Base-by-base conservation (phyloP, 768 basidiomycete genomes). In the Suillus weaverae region DNA sequence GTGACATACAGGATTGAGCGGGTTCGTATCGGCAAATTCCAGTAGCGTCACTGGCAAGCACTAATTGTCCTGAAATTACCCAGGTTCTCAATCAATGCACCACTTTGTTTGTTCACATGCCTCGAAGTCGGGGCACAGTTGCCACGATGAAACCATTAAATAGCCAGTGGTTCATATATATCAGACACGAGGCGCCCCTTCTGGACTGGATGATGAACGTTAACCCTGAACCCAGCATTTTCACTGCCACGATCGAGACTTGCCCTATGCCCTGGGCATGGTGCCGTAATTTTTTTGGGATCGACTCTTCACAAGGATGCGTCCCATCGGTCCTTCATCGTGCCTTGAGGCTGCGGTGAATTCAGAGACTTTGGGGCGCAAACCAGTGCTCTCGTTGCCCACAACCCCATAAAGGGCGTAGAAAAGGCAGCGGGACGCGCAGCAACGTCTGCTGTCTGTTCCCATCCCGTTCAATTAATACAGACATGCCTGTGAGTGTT, bases 231-330 rank as follows among this genome's bases (percentile, higher is more conserved):
- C 73, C 75, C 73, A 71, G 32, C 48, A 62, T 59, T 67, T 64
- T 68, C 63, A 64, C 62, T 35, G 61, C 65, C 61, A 59, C 61
- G 46, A 32, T 62, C 32, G 60, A 33, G 20, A 53, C 48, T 63
- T 67, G 65, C 75, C 76, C 76, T 75, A 30, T 68, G 66, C 75
- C 75, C 76, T 67, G 75, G 76, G 72, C 62, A 48, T 39, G 46
- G 66, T 57, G 55, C 54, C 46, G 38, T 59, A 59, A 30, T 3
- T 26, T 5, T 6, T 14, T n/a, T 30, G n/a, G 22, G 20, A 54
- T 33, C 9, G 16, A 66, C 26, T 63, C 35, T 66, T 66, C 63
- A 64, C 55, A 59, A 38, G 51, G 35, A 26, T 54, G 18, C 22
- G 39, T 61, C 14, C 20, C 48, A 61, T 60, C 51, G 18, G 30